Evolutionary conservation across 148 eudicot genomes (phyloP), one percentile per base, ranked within the genome.

Genomic region (Cornus controversa): DNA sequence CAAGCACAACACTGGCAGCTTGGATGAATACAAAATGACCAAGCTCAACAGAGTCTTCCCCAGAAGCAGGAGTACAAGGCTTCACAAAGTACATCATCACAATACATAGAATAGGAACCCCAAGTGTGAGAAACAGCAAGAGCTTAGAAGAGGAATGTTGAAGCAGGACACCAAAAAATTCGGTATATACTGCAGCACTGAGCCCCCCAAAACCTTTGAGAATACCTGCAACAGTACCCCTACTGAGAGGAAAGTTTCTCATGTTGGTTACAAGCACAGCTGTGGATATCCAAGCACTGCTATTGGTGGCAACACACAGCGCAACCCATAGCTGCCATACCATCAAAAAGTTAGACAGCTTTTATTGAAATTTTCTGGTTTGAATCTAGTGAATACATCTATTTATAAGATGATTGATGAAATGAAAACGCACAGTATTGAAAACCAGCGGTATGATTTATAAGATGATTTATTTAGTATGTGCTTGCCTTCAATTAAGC

Each of bases 181-280:
- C 99, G 2, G 97, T 91, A 37, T 79, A 93, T 45, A 95, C 94
- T 62, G 96, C 92, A 14, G 96, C 96, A 80, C 97, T 93, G 40
- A 95, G 81, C 60, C 97, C 99, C 11, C 77, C 83, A 62, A 93
- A 93, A 65, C 99, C 99, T 84, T 93, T 95, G 18, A 95, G 88
- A 64, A 93, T 89, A 69, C 99, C 94, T 0, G 98, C 96, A 42
- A 94, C 93, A 0, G 94, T 91, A 69, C 98, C 98, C 70, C 97
- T 79, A 62, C 87, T 91, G 65, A 84, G 73, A 47, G 98, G 98
- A 72, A 94, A 94, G 78, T 94, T 94, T 77, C 91, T 88, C 97
- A 94, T 92, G 90, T 94, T 94, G 73, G 97, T 94, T 1, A 94
- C 97, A 8, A 94, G 92, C 8, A 89, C 89, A 0, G 97, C 87